phyloP scores from a whole-genome alignment of 2,329 filamentous ascomycete genomes.

The Madurella mycetomatis region DNA sequence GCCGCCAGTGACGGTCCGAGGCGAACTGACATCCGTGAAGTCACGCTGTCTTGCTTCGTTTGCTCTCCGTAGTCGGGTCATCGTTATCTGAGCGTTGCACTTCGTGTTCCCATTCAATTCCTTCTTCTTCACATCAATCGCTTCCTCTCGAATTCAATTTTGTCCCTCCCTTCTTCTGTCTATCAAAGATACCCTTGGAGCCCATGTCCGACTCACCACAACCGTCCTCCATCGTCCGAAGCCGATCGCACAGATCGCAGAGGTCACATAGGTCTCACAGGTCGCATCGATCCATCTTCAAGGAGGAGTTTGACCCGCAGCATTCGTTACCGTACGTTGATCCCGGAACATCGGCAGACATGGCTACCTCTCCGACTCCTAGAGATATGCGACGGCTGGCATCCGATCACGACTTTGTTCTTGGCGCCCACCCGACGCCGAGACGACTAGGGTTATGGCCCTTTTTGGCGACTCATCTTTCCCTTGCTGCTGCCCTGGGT shows the following conservation, averaged over 20 bases:
- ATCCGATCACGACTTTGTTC: conserved; percentile 24
- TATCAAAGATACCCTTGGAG: background rate
- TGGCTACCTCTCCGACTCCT: conserved; percentile 20
- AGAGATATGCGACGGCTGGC: conserved; percentile 22
- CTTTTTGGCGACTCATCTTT: conserved; percentile 21
- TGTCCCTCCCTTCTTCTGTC: background rate
- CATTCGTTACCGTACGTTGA: conserved; percentile 9
- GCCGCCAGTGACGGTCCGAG: background rate
- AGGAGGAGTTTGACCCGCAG: conserved; percentile 21
- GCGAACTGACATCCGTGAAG: background rate
- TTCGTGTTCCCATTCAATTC: background rate
- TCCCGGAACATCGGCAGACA: conserved; percentile 3
- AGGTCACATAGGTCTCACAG: conserved; percentile 9
- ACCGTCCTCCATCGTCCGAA: conserved; percentile 11
- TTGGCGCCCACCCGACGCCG: conserved; percentile 15
- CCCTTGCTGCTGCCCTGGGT: conserved; percentile 13
- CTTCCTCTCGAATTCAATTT: background rate
- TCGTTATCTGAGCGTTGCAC: no score
- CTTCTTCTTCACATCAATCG: background rate
- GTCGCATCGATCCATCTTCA: conserved; percentile 23
- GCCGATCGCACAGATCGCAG: conserved; percentile 15
- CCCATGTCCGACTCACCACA: conserved; percentile 10
- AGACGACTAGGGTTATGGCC: conserved; percentile 19
- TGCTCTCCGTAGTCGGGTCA: background rate
- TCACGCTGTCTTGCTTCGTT: background rate